phyloP scores from a whole-genome alignment of 805 yeast genomes.

The Spathaspora gorwiae region DNA sequence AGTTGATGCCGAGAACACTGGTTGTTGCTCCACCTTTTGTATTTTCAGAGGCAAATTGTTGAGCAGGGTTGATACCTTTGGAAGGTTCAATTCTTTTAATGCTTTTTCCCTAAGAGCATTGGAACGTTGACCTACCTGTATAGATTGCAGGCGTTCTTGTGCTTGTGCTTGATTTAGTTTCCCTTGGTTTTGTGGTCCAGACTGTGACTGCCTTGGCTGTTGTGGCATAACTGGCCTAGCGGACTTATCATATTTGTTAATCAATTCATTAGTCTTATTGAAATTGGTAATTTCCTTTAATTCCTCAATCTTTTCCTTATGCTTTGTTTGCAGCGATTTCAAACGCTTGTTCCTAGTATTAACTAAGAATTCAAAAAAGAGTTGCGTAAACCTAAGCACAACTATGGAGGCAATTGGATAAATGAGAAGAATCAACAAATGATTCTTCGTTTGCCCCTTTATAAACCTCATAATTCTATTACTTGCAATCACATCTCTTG shows the following conservation, averaged over 20 bases:
- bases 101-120: conserved; percentile 1
- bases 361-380: conserved; percentile 16
- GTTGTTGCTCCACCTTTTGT: background rate
- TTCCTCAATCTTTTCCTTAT: conserved; percentile 55
- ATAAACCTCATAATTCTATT: conserved; percentile 21
- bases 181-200: background rate
- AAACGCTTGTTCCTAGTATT: conserved; percentile 16
- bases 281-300: conserved; percentile 71
- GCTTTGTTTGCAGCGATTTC: conserved; percentile 37
- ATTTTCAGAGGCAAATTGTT: background rate
- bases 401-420: conserved; percentile 21
- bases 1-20: background rate
- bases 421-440: conserved; percentile 13
- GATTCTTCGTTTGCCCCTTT: conserved; percentile 17
- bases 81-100: conserved; percentile 8
- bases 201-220: conserved; percentile 1
- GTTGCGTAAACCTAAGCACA: conserved; percentile 13
- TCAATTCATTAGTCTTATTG: conserved; percentile 67
- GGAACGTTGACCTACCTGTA: background rate
- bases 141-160: background rate
- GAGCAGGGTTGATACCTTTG: background rate
- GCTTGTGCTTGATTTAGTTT: conserved; percentile 1
- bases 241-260: conserved; percentile 47
- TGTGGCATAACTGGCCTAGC: background rate
- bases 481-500: conserved; percentile 8